Evolutionary conservation across 768 basidiomycete genomes (phyloP).

Genomic region (Candolleomyces eurysporus): DNA sequence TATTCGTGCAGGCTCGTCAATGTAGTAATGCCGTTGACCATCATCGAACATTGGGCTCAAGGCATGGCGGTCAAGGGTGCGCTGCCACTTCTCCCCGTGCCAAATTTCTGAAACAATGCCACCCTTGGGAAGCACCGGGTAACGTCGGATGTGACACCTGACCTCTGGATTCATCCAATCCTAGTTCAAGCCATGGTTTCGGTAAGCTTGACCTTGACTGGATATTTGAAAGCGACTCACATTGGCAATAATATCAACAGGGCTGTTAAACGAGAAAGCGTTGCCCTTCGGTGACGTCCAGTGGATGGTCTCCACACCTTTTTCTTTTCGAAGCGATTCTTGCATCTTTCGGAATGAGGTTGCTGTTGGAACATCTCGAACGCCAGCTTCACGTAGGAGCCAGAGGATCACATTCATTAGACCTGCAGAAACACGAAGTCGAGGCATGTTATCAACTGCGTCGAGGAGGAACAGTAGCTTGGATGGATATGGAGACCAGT

Average conservation of each 20-base stretch:
- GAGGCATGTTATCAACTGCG: constrained; percentile 29
- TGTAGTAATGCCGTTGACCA: constrained; percentile 18
- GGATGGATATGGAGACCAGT: constrained; percentile 13
- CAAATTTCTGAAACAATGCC: constrained; percentile 28
- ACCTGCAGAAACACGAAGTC: constrained; percentile 25
- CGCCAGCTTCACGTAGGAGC: constrained; percentile 24
- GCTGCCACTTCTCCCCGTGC: constrained; percentile 28
- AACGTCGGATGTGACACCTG: constrained; percentile 22
- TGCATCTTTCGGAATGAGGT: constrained; percentile 19
- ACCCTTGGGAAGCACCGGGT: constrained; percentile 25
- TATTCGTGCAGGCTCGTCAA: constrained; percentile 20
- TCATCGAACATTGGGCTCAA: constrained; percentile 27
- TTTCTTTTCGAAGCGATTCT: constrained; percentile 11
- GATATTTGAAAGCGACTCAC: constrained; percentile 12
- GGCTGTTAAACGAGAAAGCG: constrained; percentile 29
- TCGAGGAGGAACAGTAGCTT: constrained; percentile 23
- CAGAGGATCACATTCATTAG: constrained; percentile 31
- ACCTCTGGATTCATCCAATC: constrained; percentile 31
- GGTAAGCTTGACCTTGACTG: neutral
- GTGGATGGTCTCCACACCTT: constrained; percentile 19
- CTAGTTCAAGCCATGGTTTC: constrained; percentile 7
- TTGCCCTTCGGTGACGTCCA: constrained; percentile 24
- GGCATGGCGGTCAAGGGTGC: constrained; percentile 18
- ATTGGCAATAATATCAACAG: constrained; percentile 21
- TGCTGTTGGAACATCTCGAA: constrained; percentile 26